Evolutionary conservation across 495 filamentous ascomycete species (phyloP).

Genomic region (Neurospora intermedia): DNA sequence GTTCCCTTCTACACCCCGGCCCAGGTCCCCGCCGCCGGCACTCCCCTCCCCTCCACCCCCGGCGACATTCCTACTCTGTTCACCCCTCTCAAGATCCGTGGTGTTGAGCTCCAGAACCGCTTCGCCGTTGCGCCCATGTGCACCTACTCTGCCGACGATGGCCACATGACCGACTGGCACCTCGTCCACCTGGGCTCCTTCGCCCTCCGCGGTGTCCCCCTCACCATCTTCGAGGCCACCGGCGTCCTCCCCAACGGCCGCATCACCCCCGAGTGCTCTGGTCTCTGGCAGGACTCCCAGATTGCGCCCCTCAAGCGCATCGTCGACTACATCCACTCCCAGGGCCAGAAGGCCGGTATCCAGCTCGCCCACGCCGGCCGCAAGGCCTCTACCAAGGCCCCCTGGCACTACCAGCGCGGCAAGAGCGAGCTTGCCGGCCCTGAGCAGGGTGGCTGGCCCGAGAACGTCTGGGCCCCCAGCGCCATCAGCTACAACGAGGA

Average conservation of each 20-base stretch:
- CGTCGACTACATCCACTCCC: constrained; percentile 49
- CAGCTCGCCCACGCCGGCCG: constrained; percentile 68
- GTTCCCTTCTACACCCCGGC: constrained; percentile 49
- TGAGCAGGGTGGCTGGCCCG: constrained; percentile 54
- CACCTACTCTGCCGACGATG: constrained; percentile 57
- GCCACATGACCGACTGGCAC: constrained; percentile 62
- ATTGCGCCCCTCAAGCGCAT: constrained; percentile 52
- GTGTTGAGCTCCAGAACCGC: constrained; percentile 62
- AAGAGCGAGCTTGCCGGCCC: constrained; percentile 32
- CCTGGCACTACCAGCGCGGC: constrained; percentile 35
- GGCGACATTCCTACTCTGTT: constrained; percentile 50
- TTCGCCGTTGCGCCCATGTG: constrained; percentile 54
- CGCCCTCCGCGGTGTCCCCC: constrained; percentile 49
- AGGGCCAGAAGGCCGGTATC: constrained; percentile 57
- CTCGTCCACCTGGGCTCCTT: constrained; percentile 52
- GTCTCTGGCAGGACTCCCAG: constrained; percentile 62
- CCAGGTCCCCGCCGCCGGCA: constrained; percentile 44
- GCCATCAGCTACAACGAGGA: constrained; percentile 37
- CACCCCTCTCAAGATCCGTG: constrained; percentile 53
- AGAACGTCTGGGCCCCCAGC: constrained; percentile 44
- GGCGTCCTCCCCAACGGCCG: constrained; percentile 57
- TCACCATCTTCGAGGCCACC: constrained; percentile 61
- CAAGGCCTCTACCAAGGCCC: constrained; percentile 55
- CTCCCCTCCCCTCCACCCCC: constrained; percentile 28
- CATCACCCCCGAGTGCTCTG: constrained; percentile 58